phyloP scores from a whole-genome alignment of 129 eudicot genomes.

The Artemisia annua region DNA sequence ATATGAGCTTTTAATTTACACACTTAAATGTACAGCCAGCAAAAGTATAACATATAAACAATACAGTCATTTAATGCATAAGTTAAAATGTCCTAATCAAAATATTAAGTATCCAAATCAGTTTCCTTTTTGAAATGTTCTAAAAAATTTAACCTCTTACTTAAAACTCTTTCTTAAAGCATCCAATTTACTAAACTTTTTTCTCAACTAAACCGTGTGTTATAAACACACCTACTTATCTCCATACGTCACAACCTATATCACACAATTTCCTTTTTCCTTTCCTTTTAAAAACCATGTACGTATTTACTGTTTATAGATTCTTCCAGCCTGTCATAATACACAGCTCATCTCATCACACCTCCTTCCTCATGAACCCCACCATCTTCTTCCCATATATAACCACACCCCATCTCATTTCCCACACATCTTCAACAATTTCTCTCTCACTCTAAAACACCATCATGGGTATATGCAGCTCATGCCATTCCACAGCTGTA shows the following conservation, averaged over 20 bases:
- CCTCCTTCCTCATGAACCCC: slow-evolving; percentile 11
- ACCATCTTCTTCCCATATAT: slow-evolving; percentile 1
- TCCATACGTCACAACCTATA: slow-evolving; percentile 20
- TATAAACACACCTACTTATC: slow-evolving; percentile 28
- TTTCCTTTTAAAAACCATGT: not conserved
- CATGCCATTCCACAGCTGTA: slow-evolving; percentile 62
- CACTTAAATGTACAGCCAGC: too few relatives aligned
- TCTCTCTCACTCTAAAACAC: not conserved
- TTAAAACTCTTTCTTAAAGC: too few relatives aligned
- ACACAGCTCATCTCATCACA: slow-evolving; percentile 23
- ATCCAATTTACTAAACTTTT: too few relatives aligned
- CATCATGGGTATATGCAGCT: slow-evolving; percentile 78
- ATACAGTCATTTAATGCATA: too few relatives aligned
- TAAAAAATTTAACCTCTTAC: too few relatives aligned
- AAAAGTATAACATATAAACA: too few relatives aligned
- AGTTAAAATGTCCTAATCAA: too few relatives aligned
- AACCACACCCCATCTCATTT: slow-evolving; percentile 15
- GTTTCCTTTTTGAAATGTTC: too few relatives aligned
- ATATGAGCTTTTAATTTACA: too few relatives aligned
- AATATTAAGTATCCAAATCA: too few relatives aligned
- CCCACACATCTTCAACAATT: slow-evolving; percentile 14
- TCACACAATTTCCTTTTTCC: not conserved
- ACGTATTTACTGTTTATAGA: slow-evolving; percentile 12
- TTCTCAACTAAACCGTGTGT: not conserved
- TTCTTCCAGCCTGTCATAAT: slow-evolving; percentile 28